These are phyloP conservation scores for Monosporascus ibericus DNA, from an alignment of 2,329 filamentous ascomycete species.

Conservation along the genomic window DNA sequence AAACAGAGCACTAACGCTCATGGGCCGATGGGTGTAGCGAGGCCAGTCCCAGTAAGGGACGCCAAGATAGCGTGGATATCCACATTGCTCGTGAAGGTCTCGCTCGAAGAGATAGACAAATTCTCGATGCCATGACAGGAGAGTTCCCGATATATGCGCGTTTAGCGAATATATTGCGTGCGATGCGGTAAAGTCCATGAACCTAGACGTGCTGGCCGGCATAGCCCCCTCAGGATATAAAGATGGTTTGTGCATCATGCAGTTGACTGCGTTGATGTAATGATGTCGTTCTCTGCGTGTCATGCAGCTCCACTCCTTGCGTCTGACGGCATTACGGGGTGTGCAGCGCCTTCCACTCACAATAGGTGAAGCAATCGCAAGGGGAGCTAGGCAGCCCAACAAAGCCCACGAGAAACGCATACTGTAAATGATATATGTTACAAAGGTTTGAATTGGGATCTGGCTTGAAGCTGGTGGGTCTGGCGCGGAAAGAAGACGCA, in stretches of 20 bases:
- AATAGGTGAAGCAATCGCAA: no score
- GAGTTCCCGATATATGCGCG: background rate
- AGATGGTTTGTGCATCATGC: background rate
- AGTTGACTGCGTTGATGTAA: background rate
- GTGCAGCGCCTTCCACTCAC: no score
- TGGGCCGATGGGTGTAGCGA: background rate
- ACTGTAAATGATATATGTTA: no score
- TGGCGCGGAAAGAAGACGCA: no score
- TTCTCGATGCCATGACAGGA: conserved; percentile 1
- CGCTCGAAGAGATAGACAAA: background rate
- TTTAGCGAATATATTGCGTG: background rate
- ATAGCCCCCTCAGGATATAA: background rate
- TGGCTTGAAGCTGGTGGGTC: no score
- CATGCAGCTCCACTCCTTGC: conserved; percentile 7
- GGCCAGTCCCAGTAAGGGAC: conserved; percentile 4
- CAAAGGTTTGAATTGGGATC: no score
- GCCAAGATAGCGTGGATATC: background rate
- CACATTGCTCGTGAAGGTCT: conserved; percentile 1
- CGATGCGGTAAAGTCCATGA: background rate
- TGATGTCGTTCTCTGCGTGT: conserved; percentile 1
- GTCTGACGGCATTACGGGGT: background rate
- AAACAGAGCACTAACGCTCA: conserved; percentile 4
- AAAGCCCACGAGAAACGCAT: no score
- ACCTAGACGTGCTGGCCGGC: background rate
- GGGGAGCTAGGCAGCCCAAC: no score